These are phyloP conservation scores for Lepidium didymum DNA, from an alignment of 345 rosid genomes.

Conservation along the genomic window DNA sequence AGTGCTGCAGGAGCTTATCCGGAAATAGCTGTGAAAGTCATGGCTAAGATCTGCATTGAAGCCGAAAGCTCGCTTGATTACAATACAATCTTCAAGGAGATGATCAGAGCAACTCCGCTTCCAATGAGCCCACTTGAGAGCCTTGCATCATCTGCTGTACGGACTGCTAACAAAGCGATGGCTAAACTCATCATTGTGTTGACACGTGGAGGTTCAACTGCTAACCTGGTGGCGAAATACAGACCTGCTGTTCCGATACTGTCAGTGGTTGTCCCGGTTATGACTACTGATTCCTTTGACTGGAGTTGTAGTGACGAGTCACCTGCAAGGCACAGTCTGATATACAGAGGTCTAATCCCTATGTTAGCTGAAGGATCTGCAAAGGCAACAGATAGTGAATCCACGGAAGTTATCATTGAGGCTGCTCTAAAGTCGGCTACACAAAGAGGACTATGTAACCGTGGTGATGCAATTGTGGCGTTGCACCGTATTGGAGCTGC, in stretches of 20 bases:
- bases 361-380: slow-evolving; percentile 85
- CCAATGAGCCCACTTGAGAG: slow-evolving; percentile 97
- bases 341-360: slow-evolving; percentile 81
- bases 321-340: slow-evolving; percentile 86
- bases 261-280: slow-evolving; percentile 74
- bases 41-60: slow-evolving; percentile 75
- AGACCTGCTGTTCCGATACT: slow-evolving; percentile 92
- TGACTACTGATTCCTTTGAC: slow-evolving; percentile 83
- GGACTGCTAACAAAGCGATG: slow-evolving; percentile 79
- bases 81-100: slow-evolving; percentile 68
- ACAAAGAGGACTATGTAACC: slow-evolving; percentile 50
- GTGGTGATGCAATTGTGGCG: slow-evolving; percentile 72
- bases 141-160: slow-evolving; percentile 88
- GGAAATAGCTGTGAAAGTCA: slow-evolving; percentile 76
- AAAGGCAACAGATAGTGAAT: slow-evolving; percentile 87
- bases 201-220: slow-evolving; percentile 88
- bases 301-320: slow-evolving; percentile 86
- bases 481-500: slow-evolving; percentile 88
- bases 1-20: slow-evolving; percentile 91
- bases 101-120: slow-evolving; percentile 79
- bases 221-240: slow-evolving; percentile 86
- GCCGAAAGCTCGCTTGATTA: slow-evolving; percentile 88
- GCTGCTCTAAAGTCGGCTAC: slow-evolving; percentile 72
- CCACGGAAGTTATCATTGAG: slow-evolving; percentile 66
- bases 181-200: slow-evolving; percentile 82